Percentiles rank a stretch among this genome's conserved stretches.
Evolutionary conservation across 148 eudicot genomes (phyloP).

Genomic region (Rhododendron kiyosumense): DNA sequence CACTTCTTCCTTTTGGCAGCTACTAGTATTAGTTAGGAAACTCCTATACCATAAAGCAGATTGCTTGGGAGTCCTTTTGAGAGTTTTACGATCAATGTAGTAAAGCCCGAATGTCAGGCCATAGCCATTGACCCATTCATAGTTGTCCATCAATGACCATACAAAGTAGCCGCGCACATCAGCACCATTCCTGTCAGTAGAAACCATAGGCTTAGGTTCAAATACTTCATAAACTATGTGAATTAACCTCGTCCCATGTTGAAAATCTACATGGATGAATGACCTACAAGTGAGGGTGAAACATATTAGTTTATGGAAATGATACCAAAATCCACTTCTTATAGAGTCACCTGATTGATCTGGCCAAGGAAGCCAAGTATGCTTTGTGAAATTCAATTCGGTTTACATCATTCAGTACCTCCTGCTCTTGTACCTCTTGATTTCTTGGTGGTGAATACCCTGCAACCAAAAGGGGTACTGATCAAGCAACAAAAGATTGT

Average conservation of each 20-base stretch:
- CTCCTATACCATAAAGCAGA: slow-evolving; percentile 19
- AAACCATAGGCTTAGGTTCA: neutral
- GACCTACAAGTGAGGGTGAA: neutral
- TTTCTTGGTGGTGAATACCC: slow-evolving; percentile 39
- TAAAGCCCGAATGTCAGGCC: slow-evolving; percentile 14
- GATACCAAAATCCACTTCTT: neutral
- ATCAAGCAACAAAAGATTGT: neutral
- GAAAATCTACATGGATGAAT: neutral
- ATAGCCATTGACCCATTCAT: slow-evolving; percentile 18
- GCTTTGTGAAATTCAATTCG: slow-evolving; percentile 47
- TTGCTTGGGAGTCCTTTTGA: slow-evolving; percentile 17
- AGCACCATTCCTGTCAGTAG: slow-evolving; percentile 32
- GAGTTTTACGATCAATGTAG: slow-evolving; percentile 17
- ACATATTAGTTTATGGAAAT: neutral
- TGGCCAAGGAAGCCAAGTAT: slow-evolving; percentile 52
- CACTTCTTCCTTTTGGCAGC: neutral
- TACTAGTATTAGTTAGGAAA: slow-evolving; percentile 7
- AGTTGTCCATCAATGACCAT: slow-evolving; percentile 26
- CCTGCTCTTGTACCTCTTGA: slow-evolving; percentile 13
- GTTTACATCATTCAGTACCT: slow-evolving; percentile 30
- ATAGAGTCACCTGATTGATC: slow-evolving; percentile 51
- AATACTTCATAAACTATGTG: neutral
- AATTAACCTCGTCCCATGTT: neutral
- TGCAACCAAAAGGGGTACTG: slow-evolving; percentile 3
- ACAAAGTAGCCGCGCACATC: slow-evolving; percentile 31